phyloP scores from a whole-genome alignment of 441 rosid species.

The Croton laevigatus region DNA sequence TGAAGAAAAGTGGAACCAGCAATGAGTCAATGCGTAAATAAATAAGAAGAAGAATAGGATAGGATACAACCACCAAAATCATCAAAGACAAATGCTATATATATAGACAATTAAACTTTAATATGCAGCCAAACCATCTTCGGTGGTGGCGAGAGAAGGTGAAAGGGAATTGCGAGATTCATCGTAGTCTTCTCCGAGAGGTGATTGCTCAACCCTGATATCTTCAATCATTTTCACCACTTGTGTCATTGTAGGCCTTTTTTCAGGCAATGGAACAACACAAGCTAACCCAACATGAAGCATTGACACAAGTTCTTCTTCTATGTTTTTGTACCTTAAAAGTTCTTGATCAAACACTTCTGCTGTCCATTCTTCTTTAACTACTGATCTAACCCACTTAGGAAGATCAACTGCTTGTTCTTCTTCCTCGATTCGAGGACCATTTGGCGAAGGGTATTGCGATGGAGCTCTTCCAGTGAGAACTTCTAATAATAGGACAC shows the following conservation, averaged over 20 bases:
- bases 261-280: constrained; percentile 67
- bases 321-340: constrained; percentile 88
- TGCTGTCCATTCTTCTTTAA: constrained; percentile 93
- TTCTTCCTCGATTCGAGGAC: constrained; percentile 51
- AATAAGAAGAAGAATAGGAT: neutral
- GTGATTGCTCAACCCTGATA: constrained; percentile 90
- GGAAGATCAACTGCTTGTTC: constrained; percentile 73
- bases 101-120: constrained; percentile 17
- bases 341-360: constrained; percentile 96
- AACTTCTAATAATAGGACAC: constrained; percentile 76
- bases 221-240: constrained; percentile 89
- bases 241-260: constrained; percentile 78
- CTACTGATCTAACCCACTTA: constrained; percentile 86
- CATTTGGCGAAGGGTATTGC: constrained; percentile 58
- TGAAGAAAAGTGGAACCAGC: constrained; percentile 13
- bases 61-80: constrained; percentile 10
- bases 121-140: constrained; percentile 54
- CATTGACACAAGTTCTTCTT: constrained; percentile 88
- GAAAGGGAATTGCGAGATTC: constrained; percentile 89
- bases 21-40: constrained; percentile 25
- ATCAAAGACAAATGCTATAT: neutral
- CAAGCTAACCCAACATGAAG: constrained; percentile 86
- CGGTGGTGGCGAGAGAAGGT: constrained; percentile 84
- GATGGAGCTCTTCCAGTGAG: constrained; percentile 89
- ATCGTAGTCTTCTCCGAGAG: constrained; percentile 83